Percentiles rank a stretch among this genome's conserved stretches.
Conservation (phyloP, 2,329 filamentous ascomycete genomes). For the Aspergillus sp. region DNA sequence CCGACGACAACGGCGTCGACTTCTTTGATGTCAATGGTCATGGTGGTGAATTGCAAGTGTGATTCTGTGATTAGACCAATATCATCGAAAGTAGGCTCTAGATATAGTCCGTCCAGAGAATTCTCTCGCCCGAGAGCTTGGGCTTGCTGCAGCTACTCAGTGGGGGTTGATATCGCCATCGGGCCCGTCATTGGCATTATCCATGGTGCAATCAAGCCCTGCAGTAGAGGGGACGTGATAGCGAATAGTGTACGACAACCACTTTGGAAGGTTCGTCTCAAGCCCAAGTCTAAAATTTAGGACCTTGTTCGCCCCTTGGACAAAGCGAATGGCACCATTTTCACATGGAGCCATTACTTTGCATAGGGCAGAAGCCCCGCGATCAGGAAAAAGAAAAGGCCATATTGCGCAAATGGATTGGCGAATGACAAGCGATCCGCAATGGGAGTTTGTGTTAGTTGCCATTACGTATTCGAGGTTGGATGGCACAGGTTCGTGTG, state of each 20-base stretch:
- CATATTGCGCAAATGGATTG: not conserved
- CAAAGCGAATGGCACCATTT: not conserved
- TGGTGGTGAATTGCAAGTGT: not conserved
- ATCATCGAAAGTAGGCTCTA: not conserved
- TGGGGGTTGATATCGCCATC: not conserved
- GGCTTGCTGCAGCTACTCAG: not conserved
- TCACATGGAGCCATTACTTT: too few relatives aligned
- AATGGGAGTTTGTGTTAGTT: not conserved
- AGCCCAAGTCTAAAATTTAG: not conserved
- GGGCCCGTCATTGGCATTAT: not conserved
- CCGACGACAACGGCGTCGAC: slow-evolving; percentile 25
- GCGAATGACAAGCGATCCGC: not conserved
- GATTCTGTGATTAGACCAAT: too few relatives aligned
- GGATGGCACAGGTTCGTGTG: too few relatives aligned
- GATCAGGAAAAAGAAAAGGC: too few relatives aligned
- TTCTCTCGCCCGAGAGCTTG: not conserved
- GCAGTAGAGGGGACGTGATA: not conserved
- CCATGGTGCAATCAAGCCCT: not conserved
- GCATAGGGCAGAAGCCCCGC: too few relatives aligned
- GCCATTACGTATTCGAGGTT: not conserved
- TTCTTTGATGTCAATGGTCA: not conserved
- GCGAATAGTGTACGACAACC: not conserved
- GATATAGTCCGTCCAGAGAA: not conserved
- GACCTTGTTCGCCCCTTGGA: not conserved
- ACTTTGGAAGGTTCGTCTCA: not conserved